phyloP scores from a whole-genome alignment of 139 green algal species.

The Closterium sp. region DNA sequence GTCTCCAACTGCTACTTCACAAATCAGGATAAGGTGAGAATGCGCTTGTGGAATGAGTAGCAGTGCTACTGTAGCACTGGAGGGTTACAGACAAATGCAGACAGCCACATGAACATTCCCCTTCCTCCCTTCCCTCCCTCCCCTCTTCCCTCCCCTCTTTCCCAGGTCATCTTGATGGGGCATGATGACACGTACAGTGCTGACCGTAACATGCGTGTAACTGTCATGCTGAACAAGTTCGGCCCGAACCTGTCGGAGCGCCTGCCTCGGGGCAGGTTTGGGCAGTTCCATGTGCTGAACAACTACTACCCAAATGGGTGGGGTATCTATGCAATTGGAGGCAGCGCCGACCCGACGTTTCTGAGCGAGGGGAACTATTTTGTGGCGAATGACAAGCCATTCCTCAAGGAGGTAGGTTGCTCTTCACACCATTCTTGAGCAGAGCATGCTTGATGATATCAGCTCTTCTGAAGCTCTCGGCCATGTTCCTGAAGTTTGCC shows the following conservation, averaged over 20 bases:
- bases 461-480: no score
- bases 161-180: constrained; percentile 1
- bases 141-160: neutral
- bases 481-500: no score
- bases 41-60: neutral
- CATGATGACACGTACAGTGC: neutral
- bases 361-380: neutral
- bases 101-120: no score
- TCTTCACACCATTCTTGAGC: no score
- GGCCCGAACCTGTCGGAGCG: neutral
- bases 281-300: constrained; percentile 5
- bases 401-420: neutral
- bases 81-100: no score
- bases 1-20: constrained; percentile 14
- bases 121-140: no score
- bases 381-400: neutral
- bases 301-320: constrained; percentile 3
- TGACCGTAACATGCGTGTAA: constrained; percentile 7
- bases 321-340: neutral
- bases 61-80: no score
- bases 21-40: constrained; percentile 12
- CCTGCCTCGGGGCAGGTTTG: constrained; percentile 1
- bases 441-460: no score
- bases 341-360: neutral
- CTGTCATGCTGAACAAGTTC: constrained; percentile 12